A percentile compares a stretch with the other conserved stretches of the same genome.
These are phyloP conservation scores for Monilinia laxa DNA, from an alignment of 2,329 filamentous ascomycete genomes.

Conservation along the genomic window DNA sequence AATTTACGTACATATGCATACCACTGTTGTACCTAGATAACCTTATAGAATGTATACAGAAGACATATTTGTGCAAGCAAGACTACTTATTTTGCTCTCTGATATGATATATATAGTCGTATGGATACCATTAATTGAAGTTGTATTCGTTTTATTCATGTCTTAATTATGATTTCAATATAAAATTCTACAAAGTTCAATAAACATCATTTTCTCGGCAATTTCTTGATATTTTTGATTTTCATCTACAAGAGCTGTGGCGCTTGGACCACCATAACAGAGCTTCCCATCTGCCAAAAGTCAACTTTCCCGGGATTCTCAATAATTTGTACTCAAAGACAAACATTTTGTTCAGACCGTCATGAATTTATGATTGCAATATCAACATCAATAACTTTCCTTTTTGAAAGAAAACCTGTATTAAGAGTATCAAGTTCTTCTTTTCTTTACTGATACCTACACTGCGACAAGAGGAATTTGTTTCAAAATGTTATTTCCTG, in stretches of 20 bases:
- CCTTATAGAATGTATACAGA: background rate
- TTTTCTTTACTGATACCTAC: background rate
- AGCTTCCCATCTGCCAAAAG: conserved; percentile 13
- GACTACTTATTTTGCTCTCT: background rate
- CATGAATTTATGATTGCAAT: conserved; percentile 10
- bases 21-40: background rate
- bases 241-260: background rate
- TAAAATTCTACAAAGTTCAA: too few relatives aligned
- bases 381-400: background rate
- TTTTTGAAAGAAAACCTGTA: background rate
- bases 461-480: background rate
- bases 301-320: conserved; percentile 1
- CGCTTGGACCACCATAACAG: conserved; percentile 9
- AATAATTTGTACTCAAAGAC: background rate
- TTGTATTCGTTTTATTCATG: too few relatives aligned
- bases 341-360: conserved; percentile 9
- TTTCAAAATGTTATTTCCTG: conserved; percentile 58
- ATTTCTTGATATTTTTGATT: background rate
- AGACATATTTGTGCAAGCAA: background rate
- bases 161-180: too few relatives aligned
- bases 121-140: too few relatives aligned
- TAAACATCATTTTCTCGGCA: background rate
- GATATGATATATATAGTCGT: too few relatives aligned
- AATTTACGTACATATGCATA: background rate
- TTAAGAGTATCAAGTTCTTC: background rate